Evolutionary conservation across 2,329 filamentous ascomycete species (phyloP), one percentile per base, ranked within the genome.

Genomic region (Pseudogymnoascus sp.): DNA sequence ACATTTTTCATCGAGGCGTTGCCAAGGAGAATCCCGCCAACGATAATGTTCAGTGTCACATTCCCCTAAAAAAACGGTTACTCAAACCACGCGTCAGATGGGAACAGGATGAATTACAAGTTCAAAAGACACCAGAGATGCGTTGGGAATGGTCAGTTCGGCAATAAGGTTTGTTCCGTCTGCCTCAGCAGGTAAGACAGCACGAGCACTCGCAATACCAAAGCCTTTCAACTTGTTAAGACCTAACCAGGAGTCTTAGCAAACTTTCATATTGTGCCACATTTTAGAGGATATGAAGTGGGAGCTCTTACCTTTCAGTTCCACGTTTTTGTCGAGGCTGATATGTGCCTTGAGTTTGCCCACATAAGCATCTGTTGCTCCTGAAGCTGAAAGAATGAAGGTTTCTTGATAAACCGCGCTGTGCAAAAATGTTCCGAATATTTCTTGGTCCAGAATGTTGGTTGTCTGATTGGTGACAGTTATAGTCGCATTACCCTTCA

Each of bases 11-110:
- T 64, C 14, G 71, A 71, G 16, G 78, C 72, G 1, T 74, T 67
- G 4, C 79, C 79, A 5, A 81, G 66, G 7, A 70, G 70, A 8
- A 77, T 64, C n/a, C 76, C 71, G 3, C 77, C 77, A 0, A 74
- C 75, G 62, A 75, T 68, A 16, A 81, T 62, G 47, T 80, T 78
- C 14, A 81, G 74, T 0, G 77, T 77, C n/a, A 81, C 60, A 67
- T 81, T 77, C 10, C 80, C 79, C 1, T 57, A 12, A 2, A 18
- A 12, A 18, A 11, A 57, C 8, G n/a, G 47, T 57, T 57, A 57
- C 8, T 57, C 47, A 31, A 31, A 57, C 8, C 11, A 8, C 47
- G n/a, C 26, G 21, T 4, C 10, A 57, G 6, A 18, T 1, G 12
- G n/a, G 26, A 57, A 4, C 26, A 18, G 11, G 47, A 18, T 18